phyloP scores from a whole-genome alignment of 2,329 filamentous ascomycete genomes.

The Trichoderma sp. region DNA sequence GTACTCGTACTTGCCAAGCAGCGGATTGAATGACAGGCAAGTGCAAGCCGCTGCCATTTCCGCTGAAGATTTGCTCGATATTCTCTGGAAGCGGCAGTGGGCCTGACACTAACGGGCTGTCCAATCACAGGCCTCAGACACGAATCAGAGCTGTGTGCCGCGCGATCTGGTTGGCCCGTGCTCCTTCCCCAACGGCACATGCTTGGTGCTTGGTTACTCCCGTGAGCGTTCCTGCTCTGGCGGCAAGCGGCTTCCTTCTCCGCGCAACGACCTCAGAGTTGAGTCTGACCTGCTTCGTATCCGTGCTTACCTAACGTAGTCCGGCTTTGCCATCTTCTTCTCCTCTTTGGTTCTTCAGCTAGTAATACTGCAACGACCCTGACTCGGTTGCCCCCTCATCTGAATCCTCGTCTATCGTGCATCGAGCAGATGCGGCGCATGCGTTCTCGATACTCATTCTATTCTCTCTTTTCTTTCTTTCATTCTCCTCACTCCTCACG shows the following conservation, averaged over 20 bases:
- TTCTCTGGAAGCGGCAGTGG: slow-evolving; percentile 14
- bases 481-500: background rate
- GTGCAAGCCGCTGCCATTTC: background rate
- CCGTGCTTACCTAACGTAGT: background rate
- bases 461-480: background rate
- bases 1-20: slow-evolving; percentile 1
- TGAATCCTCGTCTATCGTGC: background rate
- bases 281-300: slow-evolving; percentile 16
- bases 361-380: no score
- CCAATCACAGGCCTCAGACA: slow-evolving; percentile 3
- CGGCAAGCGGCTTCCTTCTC: slow-evolving; percentile 10
- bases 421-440: background rate
- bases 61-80: no score
- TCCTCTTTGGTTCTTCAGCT: background rate
- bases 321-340: background rate
- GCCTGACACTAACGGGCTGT: slow-evolving; percentile 6
- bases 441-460: background rate
- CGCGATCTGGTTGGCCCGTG: slow-evolving; percentile 17
- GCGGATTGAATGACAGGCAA: background rate
- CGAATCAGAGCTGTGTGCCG: slow-evolving; percentile 23
- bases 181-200: background rate
- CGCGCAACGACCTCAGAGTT: slow-evolving; percentile 11
- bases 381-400: background rate
- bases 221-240: slow-evolving; percentile 22
- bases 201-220: slow-evolving; percentile 1